These are phyloP conservation scores for Malassezia furfur DNA, from an alignment of 1,284 basidiomycete species.

Conservation along the genomic window DNA sequence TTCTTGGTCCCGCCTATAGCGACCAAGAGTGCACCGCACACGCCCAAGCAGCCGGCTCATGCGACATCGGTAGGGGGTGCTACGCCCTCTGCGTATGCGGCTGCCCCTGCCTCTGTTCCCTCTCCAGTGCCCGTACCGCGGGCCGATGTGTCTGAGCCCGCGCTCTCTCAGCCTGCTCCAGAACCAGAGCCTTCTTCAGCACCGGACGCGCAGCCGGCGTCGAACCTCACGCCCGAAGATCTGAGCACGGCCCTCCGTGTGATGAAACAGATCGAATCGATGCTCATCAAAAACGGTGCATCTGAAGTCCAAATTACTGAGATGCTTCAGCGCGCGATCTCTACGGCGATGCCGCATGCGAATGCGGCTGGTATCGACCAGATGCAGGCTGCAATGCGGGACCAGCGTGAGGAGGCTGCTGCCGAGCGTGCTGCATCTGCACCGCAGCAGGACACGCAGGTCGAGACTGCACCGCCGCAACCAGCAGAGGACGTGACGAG, in stretches of 20 bases:
- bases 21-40: not conserved
- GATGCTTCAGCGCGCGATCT: constrained; percentile 17
- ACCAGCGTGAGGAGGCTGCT: not conserved
- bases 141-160: too few relatives aligned
- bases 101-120: not conserved
- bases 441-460: not conserved
- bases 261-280: constrained; percentile 14
- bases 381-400: constrained; percentile 8
- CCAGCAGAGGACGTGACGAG: too few relatives aligned
- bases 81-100: not conserved
- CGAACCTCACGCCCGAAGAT: constrained; percentile 14
- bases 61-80: too few relatives aligned
- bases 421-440: not conserved
- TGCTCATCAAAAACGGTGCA: constrained; percentile 1
- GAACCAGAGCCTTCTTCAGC: too few relatives aligned
- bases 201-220: not conserved
- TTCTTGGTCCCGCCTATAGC: constrained; percentile 44
- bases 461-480: too few relatives aligned
- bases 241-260: constrained; percentile 11
- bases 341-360: constrained; percentile 18
- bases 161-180: too few relatives aligned
- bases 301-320: constrained; percentile 11
- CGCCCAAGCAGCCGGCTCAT: not conserved
- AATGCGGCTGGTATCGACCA: constrained; percentile 13
- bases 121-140: too few relatives aligned